Evolutionary conservation across 2,329 filamentous ascomycete genomes (phyloP), one percentile per base, ranked within the genome.

Genomic region (Neocatenulostroma microsporum): DNA sequence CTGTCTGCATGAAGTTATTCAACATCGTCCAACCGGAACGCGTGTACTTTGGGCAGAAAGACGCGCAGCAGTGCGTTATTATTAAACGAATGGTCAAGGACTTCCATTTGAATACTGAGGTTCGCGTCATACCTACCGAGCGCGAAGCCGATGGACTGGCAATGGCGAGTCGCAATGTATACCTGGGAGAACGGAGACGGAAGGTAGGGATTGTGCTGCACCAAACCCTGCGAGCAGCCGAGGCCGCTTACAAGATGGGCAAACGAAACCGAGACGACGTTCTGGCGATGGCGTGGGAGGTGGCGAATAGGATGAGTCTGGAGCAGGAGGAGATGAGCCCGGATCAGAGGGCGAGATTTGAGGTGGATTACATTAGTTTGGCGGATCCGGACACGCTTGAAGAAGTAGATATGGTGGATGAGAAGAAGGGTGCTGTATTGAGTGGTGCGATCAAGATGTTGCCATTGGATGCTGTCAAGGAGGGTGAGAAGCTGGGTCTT

Each of bases 11-110:
- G 76, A 98, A 93, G 64, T 66, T 93, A 11, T 89, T 93, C 65
- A 88, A 88, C 54, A 84, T 87, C 37, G 79, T 85, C 30, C 72
- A 77, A 46, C 82, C 85, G 3, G 81, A 88, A 39, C 74, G 74
- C 29, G 84, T 86, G 4, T 91, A 94, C 64, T 95, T 98, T 67
- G 91, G 91, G 3, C 91, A 96, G 62, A 98, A 98, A 66, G 91
- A 98, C 60, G 78, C 95, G 14, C 91, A 98, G 68, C 91, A 98
- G 64, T 94, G 87, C 0, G 84, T 94, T 13, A 76, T 98, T 9
- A 84, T 98, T 53, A 80, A 77, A 53, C 78, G 83, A 29, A 79
- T 98, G 76, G 83, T 95, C 21, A 73, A 78, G 48, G 91, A 98
- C 61, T 88, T 98, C 48, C 78, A 87, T 58, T 62, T 96, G 26